phyloP scores from a whole-genome alignment of 2,329 filamentous ascomycete species.

The Colletotrichum euphorbiae region DNA sequence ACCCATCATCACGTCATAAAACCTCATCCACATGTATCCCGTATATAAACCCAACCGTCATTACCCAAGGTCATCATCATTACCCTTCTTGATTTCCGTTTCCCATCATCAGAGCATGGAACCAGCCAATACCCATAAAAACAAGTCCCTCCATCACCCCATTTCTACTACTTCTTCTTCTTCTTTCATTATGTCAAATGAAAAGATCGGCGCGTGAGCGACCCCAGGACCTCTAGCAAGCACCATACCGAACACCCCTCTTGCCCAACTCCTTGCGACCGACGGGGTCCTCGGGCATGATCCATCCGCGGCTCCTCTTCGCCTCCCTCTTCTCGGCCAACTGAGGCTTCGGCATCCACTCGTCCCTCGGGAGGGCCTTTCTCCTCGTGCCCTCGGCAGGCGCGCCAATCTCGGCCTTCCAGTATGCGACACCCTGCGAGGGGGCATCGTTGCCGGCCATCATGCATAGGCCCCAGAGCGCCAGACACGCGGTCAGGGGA shows the following conservation, averaged over 20 bases:
- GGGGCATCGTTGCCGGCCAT: conserved; percentile 70
- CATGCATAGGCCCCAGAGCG: conserved; percentile 83
- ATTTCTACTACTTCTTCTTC: neutral
- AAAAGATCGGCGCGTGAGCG: neutral
- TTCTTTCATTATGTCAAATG: neutral
- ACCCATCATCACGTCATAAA: conserved; percentile 28
- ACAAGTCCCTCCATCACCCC: neutral
- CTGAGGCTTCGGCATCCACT: conserved; percentile 81
- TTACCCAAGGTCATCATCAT: conserved; percentile 4
- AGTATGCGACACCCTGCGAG: conserved; percentile 65
- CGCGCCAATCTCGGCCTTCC: conserved; percentile 79
- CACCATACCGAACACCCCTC: conserved; percentile 70
- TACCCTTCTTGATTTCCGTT: neutral
- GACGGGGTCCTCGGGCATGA: conserved; percentile 79
- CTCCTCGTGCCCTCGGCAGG: conserved; percentile 78
- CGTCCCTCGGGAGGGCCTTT: conserved; percentile 76
- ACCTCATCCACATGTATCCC: neutral
- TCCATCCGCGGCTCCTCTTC: conserved; percentile 79
- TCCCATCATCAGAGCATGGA: conserved; percentile 15
- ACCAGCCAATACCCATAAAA: conserved; percentile 5
- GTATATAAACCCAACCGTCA: neutral
- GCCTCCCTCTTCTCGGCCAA: conserved; percentile 80
- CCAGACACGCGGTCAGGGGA: conserved; percentile 76
- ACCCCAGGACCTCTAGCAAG: conserved; percentile 46
- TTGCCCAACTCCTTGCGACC: conserved; percentile 78